Conservation (phyloP, 306 rosid genomes). For the Quercus alba region DNA sequence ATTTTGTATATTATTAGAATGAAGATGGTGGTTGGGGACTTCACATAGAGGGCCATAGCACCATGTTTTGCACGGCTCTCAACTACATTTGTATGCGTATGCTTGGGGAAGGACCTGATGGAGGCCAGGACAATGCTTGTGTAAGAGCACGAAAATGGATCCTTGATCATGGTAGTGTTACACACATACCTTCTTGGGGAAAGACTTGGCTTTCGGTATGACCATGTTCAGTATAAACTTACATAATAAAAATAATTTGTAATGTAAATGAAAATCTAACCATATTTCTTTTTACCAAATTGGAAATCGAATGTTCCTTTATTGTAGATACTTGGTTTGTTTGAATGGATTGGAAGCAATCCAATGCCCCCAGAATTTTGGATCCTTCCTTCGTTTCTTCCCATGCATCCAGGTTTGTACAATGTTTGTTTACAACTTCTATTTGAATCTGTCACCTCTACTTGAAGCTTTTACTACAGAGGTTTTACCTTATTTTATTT, state of each 20-base stretch:
- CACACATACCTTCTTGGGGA: slow-evolving; percentile 84
- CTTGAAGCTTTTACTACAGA: not conserved
- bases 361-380: slow-evolving; percentile 91
- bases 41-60: slow-evolving; percentile 74
- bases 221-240: not conserved
- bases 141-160: slow-evolving; percentile 70
- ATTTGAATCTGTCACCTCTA: not conserved
- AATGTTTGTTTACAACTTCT: not conserved
- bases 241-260: not conserved
- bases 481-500: too few species aligned
- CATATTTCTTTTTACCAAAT: too few species aligned
- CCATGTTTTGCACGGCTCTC: slow-evolving; percentile 63
- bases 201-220: slow-evolving; percentile 81
- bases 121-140: slow-evolving; percentile 57
- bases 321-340: slow-evolving; percentile 57
- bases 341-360: slow-evolving; percentile 65
- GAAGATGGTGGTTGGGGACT: slow-evolving; percentile 92
- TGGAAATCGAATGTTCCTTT: not conserved
- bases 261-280: too few species aligned
- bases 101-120: slow-evolving; percentile 69
- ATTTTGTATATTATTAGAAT: slow-evolving; percentile 35
- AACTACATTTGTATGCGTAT: slow-evolving; percentile 64
- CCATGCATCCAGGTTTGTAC: slow-evolving; percentile 59
- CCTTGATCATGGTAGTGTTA: slow-evolving; percentile 57
- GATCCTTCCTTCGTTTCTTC: slow-evolving; percentile 77